phyloP scores from a whole-genome alignment of 2,329 filamentous ascomycete genomes.

The Pleoardoris graminearum region DNA sequence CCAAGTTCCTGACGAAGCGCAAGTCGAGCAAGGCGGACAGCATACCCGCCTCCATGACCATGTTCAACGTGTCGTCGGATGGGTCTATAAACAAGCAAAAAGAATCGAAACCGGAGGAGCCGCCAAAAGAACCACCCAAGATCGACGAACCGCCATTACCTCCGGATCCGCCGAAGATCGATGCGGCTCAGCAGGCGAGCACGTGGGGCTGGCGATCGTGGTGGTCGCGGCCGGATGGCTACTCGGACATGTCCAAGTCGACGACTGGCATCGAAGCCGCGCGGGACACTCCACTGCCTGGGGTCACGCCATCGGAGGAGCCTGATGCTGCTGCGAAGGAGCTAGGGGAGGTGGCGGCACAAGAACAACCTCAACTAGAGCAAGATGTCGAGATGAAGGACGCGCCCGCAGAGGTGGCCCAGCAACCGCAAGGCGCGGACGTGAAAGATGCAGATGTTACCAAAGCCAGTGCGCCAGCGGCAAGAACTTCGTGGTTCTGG shows the following conservation, averaged over 20 bases:
- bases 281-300: constrained; percentile 48
- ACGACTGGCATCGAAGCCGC: constrained; percentile 40
- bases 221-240: constrained; percentile 57
- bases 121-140: constrained; percentile 16
- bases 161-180: constrained; percentile 43
- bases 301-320: constrained; percentile 42
- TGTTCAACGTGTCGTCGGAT: constrained; percentile 50
- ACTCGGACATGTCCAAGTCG: constrained; percentile 45
- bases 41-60: constrained; percentile 51
- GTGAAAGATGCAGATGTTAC: constrained; percentile 25
- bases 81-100: constrained; percentile 36
- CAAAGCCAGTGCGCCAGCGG: constrained; percentile 12
- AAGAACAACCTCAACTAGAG: constrained; percentile 3
- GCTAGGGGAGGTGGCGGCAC: constrained; percentile 17
- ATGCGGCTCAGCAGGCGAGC: constrained; percentile 19
- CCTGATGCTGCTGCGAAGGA: constrained; percentile 31
- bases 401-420: constrained; percentile 6
- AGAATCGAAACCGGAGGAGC: constrained; percentile 21
- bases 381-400: constrained; percentile 29
- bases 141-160: constrained; percentile 48
- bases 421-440: constrained; percentile 13
- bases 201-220: constrained; percentile 52
- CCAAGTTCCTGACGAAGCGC: constrained; percentile 48
- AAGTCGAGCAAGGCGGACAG: constrained; percentile 52
- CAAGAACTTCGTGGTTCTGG: constrained; percentile 53